phyloP scores from a whole-genome alignment of 106 monocot genomes.

The Acanthochlamys bracteata region DNA sequence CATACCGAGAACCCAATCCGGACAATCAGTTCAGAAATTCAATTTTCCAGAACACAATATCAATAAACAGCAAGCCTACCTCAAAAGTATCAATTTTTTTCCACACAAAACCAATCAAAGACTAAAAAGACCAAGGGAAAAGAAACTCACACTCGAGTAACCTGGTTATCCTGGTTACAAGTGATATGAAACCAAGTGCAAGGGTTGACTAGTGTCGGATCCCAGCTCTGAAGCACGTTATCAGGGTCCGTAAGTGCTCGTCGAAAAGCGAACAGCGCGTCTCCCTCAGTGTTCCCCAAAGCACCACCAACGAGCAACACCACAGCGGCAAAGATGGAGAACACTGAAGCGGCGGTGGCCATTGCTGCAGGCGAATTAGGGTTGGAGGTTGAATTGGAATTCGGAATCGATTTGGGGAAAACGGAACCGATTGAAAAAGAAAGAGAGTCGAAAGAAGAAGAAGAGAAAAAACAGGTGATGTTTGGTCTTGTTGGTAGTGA shows the following conservation, averaged over 20 bases:
- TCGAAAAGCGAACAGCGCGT: conserved; percentile 73
- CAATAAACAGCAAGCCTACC: no score
- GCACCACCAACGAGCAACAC: neutral
- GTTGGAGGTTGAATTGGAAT: neutral
- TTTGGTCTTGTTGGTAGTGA: no score
- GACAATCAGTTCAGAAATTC: no score
- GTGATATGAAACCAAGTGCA: conserved; percentile 96
- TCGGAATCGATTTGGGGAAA: no score
- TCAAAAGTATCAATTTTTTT: neutral
- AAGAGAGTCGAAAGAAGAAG: neutral
- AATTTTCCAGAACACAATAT: no score
- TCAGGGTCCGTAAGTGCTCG: conserved; percentile 57
- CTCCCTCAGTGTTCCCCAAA: conserved; percentile 58
- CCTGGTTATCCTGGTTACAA: conserved; percentile 81
- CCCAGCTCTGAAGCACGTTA: conserved; percentile 85
- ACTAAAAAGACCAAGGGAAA: neutral
- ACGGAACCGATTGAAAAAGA: neutral
- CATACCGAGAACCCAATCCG: no score
- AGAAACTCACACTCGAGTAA: conserved; percentile 59
- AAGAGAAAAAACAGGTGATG: neutral
- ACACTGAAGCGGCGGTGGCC: neutral
- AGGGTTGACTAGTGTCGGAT: conserved; percentile 85
- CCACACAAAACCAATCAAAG: neutral
- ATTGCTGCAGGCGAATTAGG: conserved; percentile 1
- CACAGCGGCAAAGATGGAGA: no score